Conservation (phyloP, 495 filamentous ascomycete species). For the Niebla homalea region DNA sequence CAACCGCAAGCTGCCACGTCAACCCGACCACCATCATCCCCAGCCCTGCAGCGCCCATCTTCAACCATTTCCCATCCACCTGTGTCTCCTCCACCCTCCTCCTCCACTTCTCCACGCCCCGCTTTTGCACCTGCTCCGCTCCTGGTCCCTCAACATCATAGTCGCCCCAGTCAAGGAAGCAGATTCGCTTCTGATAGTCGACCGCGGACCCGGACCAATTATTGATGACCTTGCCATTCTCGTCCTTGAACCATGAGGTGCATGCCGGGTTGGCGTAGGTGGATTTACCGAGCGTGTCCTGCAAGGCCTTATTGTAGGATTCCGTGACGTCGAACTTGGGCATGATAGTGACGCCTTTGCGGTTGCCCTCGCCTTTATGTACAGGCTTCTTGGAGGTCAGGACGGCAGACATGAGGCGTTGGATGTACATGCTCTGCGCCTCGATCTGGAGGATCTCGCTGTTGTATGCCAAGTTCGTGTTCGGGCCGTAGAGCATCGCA, state of each 20-base stretch:
- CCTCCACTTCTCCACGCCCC: neutral
- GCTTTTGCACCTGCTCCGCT: neutral
- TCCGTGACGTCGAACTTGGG: slow-evolving; percentile 25
- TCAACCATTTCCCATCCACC: neutral
- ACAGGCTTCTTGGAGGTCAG: slow-evolving; percentile 20
- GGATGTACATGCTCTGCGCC: slow-evolving; percentile 38
- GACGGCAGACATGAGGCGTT: slow-evolving; percentile 33
- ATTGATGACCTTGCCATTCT: slow-evolving; percentile 37
- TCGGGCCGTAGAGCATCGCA: slow-evolving; percentile 44
- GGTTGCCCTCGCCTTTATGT: slow-evolving; percentile 1
- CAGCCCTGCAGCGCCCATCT: neutral
- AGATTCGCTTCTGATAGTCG: slow-evolving; percentile 34
- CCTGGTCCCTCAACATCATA: slow-evolving; percentile 31
- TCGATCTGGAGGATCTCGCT: slow-evolving; percentile 40
- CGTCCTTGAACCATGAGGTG: slow-evolving; percentile 43
- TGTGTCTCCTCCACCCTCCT: neutral
- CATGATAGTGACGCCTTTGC: slow-evolving; percentile 31
- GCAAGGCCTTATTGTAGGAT: slow-evolving; percentile 34
- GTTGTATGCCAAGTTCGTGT: slow-evolving; percentile 38
- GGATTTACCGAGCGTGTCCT: slow-evolving; percentile 23
- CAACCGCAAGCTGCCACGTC: neutral
- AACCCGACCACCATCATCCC: neutral
- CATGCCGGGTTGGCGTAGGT: slow-evolving; percentile 41
- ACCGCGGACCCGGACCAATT: slow-evolving; percentile 36
- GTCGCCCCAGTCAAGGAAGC: slow-evolving; percentile 33